Base-by-base conservation (phyloP, 2,329 filamentous ascomycete genomes). In the Chrysoporthe cubensis region DNA sequence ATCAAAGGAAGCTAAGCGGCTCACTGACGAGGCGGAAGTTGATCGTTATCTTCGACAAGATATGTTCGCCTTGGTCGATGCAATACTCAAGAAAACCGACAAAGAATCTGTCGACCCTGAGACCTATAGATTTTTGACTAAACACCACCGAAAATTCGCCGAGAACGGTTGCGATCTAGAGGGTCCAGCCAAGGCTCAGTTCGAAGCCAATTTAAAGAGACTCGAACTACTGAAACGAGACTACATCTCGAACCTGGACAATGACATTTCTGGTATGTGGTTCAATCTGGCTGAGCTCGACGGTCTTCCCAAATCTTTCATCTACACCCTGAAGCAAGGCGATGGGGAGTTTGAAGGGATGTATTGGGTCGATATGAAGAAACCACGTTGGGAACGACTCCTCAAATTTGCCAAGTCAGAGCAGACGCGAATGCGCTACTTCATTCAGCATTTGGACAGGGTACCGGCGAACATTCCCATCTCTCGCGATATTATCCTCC, bases 251-350 rank as follows among this genome's bases (percentile, higher is more conserved):
- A 71, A 71, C 26, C 54, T 71, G 2, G 52, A 71, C 43, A 44
- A 69, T 58, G 69, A 66, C 34, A n/a, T 32, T 9, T 56, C 64
- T 5, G 66, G 66, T 8, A n/a, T 71, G 46, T 71, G 69, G 69
- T 26, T 71, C 16, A 57, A 40, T 5, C 43, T 37, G n/a, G 34
- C 64, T 1, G 66, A 67, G 13, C 69, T 71, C 2, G 66, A 65
- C 5, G 66, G 69, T 14, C 54, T 69, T 32, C 69, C 69, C 26
- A 37, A n/a, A 18, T 26, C 26, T 14, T 61, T 66, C 18, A 40
- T 69, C 16, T 57, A 56, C 4, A 43, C 16, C 42, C 54, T 65
- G 32, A 46, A 61, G 44, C 62, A n/a, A 13, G 66, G 61, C 2
- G 61, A 66, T 4, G 56, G 57, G 5, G 60, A 67, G 18, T 43